Evolutionary conservation across 192 early-diverging fungal genomes (phyloP).

Genomic region (Diversispora epigaea): DNA sequence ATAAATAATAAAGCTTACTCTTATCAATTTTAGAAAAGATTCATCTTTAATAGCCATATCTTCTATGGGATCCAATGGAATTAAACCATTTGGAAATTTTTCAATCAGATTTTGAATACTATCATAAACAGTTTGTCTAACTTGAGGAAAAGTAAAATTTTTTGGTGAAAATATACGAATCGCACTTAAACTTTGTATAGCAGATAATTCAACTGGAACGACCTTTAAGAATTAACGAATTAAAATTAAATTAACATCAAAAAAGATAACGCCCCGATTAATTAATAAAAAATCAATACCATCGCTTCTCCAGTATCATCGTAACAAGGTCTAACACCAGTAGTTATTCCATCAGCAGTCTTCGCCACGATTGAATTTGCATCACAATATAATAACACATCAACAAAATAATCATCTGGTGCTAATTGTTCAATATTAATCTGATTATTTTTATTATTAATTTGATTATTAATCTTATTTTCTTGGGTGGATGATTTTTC

Average conservation of each 20-base stretch:
- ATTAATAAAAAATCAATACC: conserved; percentile 22
- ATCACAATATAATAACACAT: conserved; percentile 82
- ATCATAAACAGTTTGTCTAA: conserved; percentile 63
- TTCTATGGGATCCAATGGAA: conserved; percentile 86
- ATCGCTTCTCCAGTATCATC: conserved; percentile 51
- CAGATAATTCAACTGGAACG: conserved; percentile 74
- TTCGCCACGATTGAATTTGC: conserved; percentile 53
- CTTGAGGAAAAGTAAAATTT: conserved; percentile 60
- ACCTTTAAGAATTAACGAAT: conserved; percentile 37
- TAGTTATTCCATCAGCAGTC: conserved; percentile 48
- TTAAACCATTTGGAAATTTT: conserved; percentile 74
- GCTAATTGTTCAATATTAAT: background rate
- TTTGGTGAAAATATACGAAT: conserved; percentile 79
- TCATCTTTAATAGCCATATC: conserved; percentile 89
- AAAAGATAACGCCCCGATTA: background rate
- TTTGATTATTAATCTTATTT: background rate
- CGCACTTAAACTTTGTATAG: conserved; percentile 69
- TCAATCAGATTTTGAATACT: conserved; percentile 69
- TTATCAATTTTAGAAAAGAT: conserved; percentile 70
- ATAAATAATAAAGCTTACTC: conserved; percentile 53
- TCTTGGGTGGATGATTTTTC: background rate
- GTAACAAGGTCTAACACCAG: conserved; percentile 55
- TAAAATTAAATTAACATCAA: background rate
- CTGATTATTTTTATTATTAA: background rate
- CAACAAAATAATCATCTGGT: conserved; percentile 64